Base-by-base conservation (phyloP, 2,329 filamentous ascomycete genomes). In the Botrytis tulipae region DNA sequence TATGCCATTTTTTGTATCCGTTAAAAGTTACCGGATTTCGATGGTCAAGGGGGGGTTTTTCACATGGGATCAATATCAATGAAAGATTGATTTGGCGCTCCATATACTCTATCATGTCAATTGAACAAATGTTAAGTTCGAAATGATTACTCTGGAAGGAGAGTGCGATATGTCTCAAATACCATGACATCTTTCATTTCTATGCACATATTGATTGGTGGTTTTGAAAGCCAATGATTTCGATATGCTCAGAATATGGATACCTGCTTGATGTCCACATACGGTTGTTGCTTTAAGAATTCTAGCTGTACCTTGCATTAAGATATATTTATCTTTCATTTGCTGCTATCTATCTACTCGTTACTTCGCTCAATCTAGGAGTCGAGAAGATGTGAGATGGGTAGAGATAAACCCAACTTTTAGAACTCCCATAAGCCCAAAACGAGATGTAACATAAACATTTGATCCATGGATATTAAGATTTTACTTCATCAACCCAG, bases 41-140 rank as follows among this genome's bases (percentile, higher is more conserved):
- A 32, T 59, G 35, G 37, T 51, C 22, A 42, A 37, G 35, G 14
- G 48, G 40, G 54, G 42, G 44, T 67, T 68, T 37, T 37, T 42
- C n/a, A 14, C 10, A 40, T 22, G 46, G 65, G 35, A 54, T 57
- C 35, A 68, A 54, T 54, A 54, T 68, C 46, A 68, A 68, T 54
- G 35, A 68, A 40, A 22, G 35, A 29, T 57, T 57, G 48, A 32
- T 68, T 68, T 68, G 25, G 66, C 35, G 66, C 66, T 42, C 16
- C 25, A 57, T 32, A 57, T 37, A 25, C n/a, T 22, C n/a, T 22
- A 3, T 7, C n/a, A 67, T 51, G 9, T 32, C 18, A 16, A 68
- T 42, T 68, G 48, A 68, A 42, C 16, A 68, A 25, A 20, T 65
- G 22, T 68, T 3, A 18, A 62, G 5, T 29, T 67, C 35, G 18